Evolutionary conservation across 2,329 filamentous ascomycete species (phyloP).

Genomic region (Aspergillus oerlinghausenensis): DNA sequence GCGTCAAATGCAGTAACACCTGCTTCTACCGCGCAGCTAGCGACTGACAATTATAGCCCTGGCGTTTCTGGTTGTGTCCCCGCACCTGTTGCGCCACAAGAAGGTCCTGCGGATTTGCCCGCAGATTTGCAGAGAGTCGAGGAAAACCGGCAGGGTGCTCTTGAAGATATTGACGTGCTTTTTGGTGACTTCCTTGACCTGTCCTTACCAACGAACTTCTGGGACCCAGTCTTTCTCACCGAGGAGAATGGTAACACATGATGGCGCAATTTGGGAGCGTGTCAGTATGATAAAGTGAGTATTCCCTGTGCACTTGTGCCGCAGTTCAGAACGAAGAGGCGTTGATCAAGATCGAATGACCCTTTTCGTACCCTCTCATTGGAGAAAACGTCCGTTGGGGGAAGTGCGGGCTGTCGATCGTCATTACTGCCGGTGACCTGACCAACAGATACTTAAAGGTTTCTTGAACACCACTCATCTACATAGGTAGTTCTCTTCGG

Average conservation of each 20-base stretch:
- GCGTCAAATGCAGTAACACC: neutral
- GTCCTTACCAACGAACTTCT: constrained; percentile 33
- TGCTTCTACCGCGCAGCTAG: neutral
- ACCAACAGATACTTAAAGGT: neutral
- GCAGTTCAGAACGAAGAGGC: neutral
- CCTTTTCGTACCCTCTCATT: neutral
- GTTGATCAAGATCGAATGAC: neutral
- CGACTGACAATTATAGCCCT: neutral
- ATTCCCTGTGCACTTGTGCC: neutral
- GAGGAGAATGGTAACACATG: neutral
- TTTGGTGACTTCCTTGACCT: constrained; percentile 35
- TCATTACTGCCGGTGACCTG: constrained; percentile 1
- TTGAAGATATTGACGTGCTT: constrained; percentile 32
- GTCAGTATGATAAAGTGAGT: neutral
- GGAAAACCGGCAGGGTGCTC: constrained; percentile 34
- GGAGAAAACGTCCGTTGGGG: neutral
- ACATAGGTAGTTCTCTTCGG: too few species aligned
- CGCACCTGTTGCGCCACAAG: neutral
- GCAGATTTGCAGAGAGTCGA: constrained; percentile 42
- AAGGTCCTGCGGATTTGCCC: constrained; percentile 20
- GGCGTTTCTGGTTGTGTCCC: neutral
- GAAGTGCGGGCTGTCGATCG: constrained; percentile 4
- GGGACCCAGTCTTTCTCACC: constrained; percentile 30
- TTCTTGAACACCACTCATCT: neutral
- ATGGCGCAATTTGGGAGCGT: neutral